Percentiles rank a stretch among this genome's conserved stretches.
These are phyloP conservation scores for Xylaria acuta DNA, from an alignment of 495 filamentous ascomycete genomes.

Conservation along the genomic window DNA sequence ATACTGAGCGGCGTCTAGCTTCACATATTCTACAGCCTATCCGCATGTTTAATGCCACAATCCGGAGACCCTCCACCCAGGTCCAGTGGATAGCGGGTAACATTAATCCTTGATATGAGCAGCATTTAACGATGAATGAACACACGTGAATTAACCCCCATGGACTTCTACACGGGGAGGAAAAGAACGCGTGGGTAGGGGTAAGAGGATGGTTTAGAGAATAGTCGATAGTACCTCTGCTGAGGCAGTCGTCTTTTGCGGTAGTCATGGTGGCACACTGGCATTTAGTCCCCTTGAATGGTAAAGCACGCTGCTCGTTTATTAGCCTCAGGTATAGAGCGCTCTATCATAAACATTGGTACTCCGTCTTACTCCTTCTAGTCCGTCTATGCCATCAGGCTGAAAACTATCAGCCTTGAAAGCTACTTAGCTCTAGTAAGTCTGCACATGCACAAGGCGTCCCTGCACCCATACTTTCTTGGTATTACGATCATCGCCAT, in stretches of 20 bases:
- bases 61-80: neutral
- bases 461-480: slow-evolving; percentile 81
- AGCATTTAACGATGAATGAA: neutral
- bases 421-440: neutral
- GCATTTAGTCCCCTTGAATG: neutral
- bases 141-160: neutral
- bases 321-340: neutral
- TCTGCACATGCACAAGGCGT: slow-evolving; percentile 70
- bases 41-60: neutral
- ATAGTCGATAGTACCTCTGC: neutral
- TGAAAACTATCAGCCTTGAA: neutral
- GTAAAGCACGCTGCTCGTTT: neutral
- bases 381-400: neutral
- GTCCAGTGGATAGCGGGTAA: neutral
- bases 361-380: neutral
- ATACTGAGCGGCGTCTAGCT: too few species aligned
- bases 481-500: slow-evolving; percentile 85
- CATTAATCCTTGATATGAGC: neutral
- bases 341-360: neutral
- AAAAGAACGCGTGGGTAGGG: neutral
- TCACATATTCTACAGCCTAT: too few species aligned
- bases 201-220: neutral
- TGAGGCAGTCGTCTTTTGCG: neutral
- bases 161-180: neutral
- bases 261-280: neutral